Base-by-base conservation (phyloP, 2,329 filamentous ascomycete species). In the Apiospora sp. region DNA sequence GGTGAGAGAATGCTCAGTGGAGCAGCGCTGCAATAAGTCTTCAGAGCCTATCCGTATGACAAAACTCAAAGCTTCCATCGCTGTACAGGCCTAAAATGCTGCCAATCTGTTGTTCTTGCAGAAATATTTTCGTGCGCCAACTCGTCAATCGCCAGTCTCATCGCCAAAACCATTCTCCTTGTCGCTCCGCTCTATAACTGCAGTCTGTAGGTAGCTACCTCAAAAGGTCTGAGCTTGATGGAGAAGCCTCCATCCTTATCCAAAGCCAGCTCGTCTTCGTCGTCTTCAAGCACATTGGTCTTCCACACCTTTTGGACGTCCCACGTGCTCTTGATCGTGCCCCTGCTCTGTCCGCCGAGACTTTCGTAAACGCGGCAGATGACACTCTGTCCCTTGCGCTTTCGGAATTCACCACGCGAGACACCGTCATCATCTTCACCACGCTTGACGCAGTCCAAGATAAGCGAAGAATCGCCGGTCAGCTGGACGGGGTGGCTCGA, bases 401-500 rank as follows among this genome's bases (percentile, higher is more conserved):
- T 3, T 89, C 88, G 44, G 96, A 83, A 48, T 89, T 88, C 30
- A 89, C 86, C 87, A 22, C 87, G 83, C 64, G 87, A 90, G 61
- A 95, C 89, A 76, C 95, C 93, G 78, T 92, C 91, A 76, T 96
- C 93, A 77, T 96, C 93, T 80, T 96, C 93, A n/a, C 94, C 96
- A 72, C 96, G 92, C 88, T 99, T 99, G 82, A 99, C 88, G 0
- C 92, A 92, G 80, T 99, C 96, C 0, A 99, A 86, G 4, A 99
- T 86, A 27, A 99, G 85, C 3, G 93, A 92, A 13, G 87, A 81
- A 64, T 88, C 86, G 67, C 92, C 92, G 1, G 86, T 86, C n/a
- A 98, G 83, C 74, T 88, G 88, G 79, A 98, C 89, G 0, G 92
- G 89, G 49, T 78, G 76, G 41, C 72, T 73, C 7, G 75, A 72